Evolutionary conservation across 306 rosid species (phyloP).

Genomic region (Lithocarpus polystachyus): DNA sequence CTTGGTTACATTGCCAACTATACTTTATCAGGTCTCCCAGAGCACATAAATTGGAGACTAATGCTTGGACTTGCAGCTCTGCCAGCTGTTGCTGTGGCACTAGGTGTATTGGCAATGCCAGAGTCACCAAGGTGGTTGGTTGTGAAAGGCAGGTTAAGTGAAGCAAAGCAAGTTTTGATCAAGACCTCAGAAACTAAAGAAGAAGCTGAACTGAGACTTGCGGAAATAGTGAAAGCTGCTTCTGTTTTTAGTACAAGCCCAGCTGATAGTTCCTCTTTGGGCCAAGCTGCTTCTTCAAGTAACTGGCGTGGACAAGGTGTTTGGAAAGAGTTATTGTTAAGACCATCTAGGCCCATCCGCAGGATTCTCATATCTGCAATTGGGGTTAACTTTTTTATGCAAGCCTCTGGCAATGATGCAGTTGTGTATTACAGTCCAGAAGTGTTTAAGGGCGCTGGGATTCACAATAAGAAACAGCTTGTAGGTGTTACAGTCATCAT

Average conservation of each 20-base stretch:
- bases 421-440: slow-evolving; percentile 81
- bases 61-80: slow-evolving; percentile 71
- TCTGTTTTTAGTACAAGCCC: not conserved
- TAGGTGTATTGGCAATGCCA: slow-evolving; percentile 62
- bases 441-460: slow-evolving; percentile 59
- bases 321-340: slow-evolving; percentile 57
- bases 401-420: slow-evolving; percentile 91
- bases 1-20: slow-evolving; percentile 65
- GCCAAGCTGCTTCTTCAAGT: slow-evolving; percentile 4
- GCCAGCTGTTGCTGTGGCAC: slow-evolving; percentile 51
- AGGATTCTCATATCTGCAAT: slow-evolving; percentile 63
- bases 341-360: slow-evolving; percentile 46
- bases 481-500: slow-evolving; percentile 66
- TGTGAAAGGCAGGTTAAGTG: slow-evolving; percentile 41
- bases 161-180: slow-evolving; percentile 44
- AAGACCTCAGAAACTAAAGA: slow-evolving; percentile 32
- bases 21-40: slow-evolving; percentile 45
- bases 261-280: not conserved
- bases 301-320: slow-evolving; percentile 44
- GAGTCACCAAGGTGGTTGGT: slow-evolving; percentile 82
- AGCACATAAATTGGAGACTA: slow-evolving; percentile 49
- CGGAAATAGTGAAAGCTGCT: slow-evolving; percentile 46
- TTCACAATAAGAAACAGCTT: slow-evolving; percentile 42
- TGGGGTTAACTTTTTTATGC: slow-evolving; percentile 86
- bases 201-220: slow-evolving; percentile 55